phyloP scores from a whole-genome alignment of 257 asterid genomes.

The Solanum ossicruentum region DNA sequence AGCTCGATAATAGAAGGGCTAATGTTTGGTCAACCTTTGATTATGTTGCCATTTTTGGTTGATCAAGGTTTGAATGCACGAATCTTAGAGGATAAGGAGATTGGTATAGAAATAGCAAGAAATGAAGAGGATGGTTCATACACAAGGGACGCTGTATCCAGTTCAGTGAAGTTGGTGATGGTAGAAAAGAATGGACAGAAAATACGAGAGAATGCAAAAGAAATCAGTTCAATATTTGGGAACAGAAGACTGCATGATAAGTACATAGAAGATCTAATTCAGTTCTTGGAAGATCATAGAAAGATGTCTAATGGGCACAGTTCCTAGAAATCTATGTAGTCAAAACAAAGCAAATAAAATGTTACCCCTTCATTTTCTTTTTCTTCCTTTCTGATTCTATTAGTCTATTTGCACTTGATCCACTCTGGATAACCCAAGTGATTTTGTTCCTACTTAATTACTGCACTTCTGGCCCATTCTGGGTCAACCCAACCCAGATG shows the following conservation, averaged over 20 bases:
- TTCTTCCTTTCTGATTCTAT: not conserved
- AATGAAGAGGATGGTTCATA: conserved; percentile 18
- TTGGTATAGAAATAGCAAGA: conserved; percentile 21
- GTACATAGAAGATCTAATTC: not conserved
- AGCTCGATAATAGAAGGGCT: conserved; percentile 22
- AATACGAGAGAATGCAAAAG: conserved; percentile 2
- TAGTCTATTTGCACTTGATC: not conserved
- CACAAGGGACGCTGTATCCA: conserved; percentile 10
- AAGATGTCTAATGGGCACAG: not conserved
- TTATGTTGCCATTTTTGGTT: conserved; percentile 20
- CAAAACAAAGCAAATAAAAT: not conserved
- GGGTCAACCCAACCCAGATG: not conserved
- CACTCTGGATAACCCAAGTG: not conserved
- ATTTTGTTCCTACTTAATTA: not conserved
- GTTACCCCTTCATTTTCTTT: not conserved
- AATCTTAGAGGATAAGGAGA: conserved; percentile 10
- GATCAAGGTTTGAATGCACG: conserved; percentile 30
- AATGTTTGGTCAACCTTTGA: conserved; percentile 10
- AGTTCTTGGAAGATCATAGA: not conserved
- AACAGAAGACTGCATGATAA: conserved; percentile 4
- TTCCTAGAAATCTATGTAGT: not conserved
- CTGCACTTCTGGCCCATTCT: not conserved
- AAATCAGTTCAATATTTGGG: conserved; percentile 1
- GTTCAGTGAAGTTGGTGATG: conserved; percentile 18
- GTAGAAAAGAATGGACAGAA: conserved; percentile 1